These are phyloP conservation scores for Haplosporangium sp. DNA, from an alignment of 371 early-diverging fungal species.

Conservation along the genomic window DNA sequence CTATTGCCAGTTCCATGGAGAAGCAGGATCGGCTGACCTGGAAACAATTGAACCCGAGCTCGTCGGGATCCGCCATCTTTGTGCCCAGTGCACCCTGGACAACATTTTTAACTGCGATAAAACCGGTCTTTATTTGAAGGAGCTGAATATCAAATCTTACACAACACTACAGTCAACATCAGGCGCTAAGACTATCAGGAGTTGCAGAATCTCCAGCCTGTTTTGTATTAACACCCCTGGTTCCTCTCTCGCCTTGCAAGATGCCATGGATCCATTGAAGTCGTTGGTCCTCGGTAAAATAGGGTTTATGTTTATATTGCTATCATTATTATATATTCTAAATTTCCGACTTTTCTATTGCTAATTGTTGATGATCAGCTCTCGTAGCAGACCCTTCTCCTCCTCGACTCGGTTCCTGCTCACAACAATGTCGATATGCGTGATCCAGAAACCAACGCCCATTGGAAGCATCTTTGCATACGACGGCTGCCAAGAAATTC, in stretches of 20 bases:
- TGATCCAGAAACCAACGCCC: background rate
- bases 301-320: background rate
- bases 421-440: conserved; percentile 8
- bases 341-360: too few relatives aligned
- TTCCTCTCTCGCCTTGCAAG: conserved; percentile 3
- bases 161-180: background rate
- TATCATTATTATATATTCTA: too few relatives aligned
- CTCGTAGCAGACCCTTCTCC: too few relatives aligned
- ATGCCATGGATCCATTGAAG: conserved; percentile 5
- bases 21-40: conserved; percentile 19
- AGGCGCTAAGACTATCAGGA: conserved; percentile 9
- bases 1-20: conserved; percentile 19
- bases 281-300: conserved; percentile 11
- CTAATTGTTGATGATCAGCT: too few relatives aligned
- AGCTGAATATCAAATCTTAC: conserved; percentile 12
- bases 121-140: conserved; percentile 12
- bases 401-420: too few relatives aligned
- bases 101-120: conserved; percentile 19
- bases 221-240: conserved; percentile 23
- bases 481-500: conserved; percentile 8
- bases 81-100: background rate
- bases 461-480: conserved; percentile 13
- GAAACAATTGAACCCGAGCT: conserved; percentile 19
- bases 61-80: conserved; percentile 1
- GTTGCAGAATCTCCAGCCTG: conserved; percentile 8